Evolutionary conservation across 495 filamentous ascomycete genomes (phyloP), one percentile per base, ranked within the genome.

Genomic region (Aspergillus nanangensis): DNA sequence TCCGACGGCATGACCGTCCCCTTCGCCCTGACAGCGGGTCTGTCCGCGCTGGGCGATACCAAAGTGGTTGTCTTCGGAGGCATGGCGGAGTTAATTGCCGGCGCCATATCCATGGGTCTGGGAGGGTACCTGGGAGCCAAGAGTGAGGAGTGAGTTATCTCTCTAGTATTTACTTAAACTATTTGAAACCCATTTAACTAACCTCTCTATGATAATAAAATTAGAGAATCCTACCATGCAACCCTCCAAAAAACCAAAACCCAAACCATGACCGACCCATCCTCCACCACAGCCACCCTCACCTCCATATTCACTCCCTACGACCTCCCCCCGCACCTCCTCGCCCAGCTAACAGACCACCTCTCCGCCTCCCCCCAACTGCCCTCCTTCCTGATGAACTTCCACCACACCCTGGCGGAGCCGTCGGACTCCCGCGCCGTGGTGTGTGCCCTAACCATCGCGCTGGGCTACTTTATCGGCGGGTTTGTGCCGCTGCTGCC

Each of bases 401-500:
- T 82, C 55, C 75, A 80, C 32, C 73, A 81, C 54, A 75, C 71
- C 8, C 61, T 73, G 5, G 63, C 72, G 27, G 67, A 72, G 41
- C 78, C 78, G 0, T 71, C 73, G 2, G 66, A 56, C 8, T 74
- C 72, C 2, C 69, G 78, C 5, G 75, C 80, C 29, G 65, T 77
- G 19, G 77, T 75, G n/a, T 84, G 81, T 48, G 75, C 77, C 39
- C 48, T 81, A 11, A 84, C 81, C 0, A 83, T 91, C 39, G 80
- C 84, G 0, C 48, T 83, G 5, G 84, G 82, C 7, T 91, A 91
- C 61, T 79, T 89, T 49, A 60, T 90, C 40, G 87, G 86, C 20
- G 87, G 87, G 2, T 74, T 86, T 19, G 64, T 90, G 0, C 86
- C 86, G 9, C 62, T 90, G 7, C 56, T 88, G n/a, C 87, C 86